Evolutionary conservation across 1,284 basidiomycete species (phyloP), one percentile per base, ranked within the genome.

Genomic region (Boletellus deceptivus): DNA sequence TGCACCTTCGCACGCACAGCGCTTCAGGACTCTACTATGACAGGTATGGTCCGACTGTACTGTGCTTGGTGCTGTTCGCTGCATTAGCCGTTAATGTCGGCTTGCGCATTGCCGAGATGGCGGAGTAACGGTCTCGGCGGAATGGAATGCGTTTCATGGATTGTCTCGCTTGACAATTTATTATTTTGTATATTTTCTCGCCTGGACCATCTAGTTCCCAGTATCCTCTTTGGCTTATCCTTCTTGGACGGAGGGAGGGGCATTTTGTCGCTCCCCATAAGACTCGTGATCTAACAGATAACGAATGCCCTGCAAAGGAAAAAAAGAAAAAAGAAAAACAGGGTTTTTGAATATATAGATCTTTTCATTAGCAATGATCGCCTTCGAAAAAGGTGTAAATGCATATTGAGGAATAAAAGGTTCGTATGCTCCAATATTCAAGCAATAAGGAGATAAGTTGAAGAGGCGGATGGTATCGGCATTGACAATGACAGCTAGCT

Each of bases 1-100:
- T 82, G 50, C 84, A 83, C 59, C 79, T 99, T 58, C 78, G 92
- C 34, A 77, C 80, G 51, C 79, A 88, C 37, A 77, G 80, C 43
- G 91, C 92, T 1, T 83, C 89, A 49, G 89, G 89, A 24, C 61
- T 90, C 55, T 97, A 96, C 70, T 93, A 95, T 68, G 93, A 90
- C 70, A 85, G 84, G 70, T 91, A 86, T 61, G 93, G 93, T 0
- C 92, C 93, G 27, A 89, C 89, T 2, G 64, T 86, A 2, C 74
- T 97, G 20, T 91, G 89, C 57, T 61, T 82, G 11, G 77, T 86
- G 22, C 70, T 97, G 43, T 78, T 91, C 50, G 73, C 75, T 16
- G 89, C 91, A 40, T 71, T 95, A 40, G 76, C 81, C 43, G 82
- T 88, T 59, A 96, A 95, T 64, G 78, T 95, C 54, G 84, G 75